phyloP scores from a whole-genome alignment of 352 stramenopile genomes.

The Globisporangium nodosum region DNA sequence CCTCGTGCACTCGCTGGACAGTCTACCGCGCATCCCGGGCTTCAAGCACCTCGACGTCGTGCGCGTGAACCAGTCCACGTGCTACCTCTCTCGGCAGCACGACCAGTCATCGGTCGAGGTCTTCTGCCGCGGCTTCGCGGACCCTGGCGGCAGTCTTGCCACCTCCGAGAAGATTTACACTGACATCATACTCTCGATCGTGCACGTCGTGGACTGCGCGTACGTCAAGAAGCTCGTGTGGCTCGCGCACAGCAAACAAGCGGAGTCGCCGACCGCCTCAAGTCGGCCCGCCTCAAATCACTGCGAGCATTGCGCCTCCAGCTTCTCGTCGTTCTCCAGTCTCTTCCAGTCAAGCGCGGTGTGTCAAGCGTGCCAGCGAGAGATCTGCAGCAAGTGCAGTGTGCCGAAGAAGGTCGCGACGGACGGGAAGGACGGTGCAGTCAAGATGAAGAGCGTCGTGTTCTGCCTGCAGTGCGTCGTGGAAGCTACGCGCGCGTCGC shows the following conservation, averaged over 20 bases:
- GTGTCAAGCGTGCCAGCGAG: conserved; percentile 22
- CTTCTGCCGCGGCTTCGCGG: conserved; percentile 2
- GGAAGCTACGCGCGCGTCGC: conserved; percentile 20
- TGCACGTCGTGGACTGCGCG: conserved; percentile 9
- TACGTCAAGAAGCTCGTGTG: conserved; percentile 9
- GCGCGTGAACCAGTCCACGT: conserved; percentile 13
- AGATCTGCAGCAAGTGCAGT: too few relatives aligned
- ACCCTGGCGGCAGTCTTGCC: neutral
- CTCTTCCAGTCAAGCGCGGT: conserved; percentile 18
- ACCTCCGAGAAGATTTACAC: neutral
- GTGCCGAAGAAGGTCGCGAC: too few relatives aligned
- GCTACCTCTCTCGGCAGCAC: conserved; percentile 4
- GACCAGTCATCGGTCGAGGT: conserved; percentile 7
- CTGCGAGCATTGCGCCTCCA: conserved; percentile 23
- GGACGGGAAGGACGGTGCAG: conserved; percentile 25
- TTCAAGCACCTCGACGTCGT: conserved; percentile 27
- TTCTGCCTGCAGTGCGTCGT: conserved; percentile 48
- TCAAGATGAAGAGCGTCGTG: conserved; percentile 20
- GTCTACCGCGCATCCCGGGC: conserved; percentile 4
- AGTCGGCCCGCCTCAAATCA: conserved; percentile 13
- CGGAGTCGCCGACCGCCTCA: conserved; percentile 9
- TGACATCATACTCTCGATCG: neutral
- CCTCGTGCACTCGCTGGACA: neutral
- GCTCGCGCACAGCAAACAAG: conserved; percentile 8
- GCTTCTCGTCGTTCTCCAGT: conserved; percentile 20